phyloP scores from a whole-genome alignment of 2,329 filamentous ascomycete genomes.

The Lanzia echinophila region DNA sequence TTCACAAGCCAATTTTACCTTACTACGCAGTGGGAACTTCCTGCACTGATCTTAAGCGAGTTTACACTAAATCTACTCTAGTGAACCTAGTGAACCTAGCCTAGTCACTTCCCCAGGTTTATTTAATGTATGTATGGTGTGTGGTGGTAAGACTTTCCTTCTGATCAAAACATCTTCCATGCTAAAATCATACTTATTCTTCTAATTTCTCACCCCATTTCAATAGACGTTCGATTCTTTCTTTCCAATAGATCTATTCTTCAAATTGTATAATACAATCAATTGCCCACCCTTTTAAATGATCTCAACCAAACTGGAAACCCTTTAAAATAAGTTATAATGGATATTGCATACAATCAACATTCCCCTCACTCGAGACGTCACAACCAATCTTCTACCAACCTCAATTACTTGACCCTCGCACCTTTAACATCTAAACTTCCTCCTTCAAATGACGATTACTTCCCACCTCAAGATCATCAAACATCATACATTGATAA shows the following conservation, averaged over 20 bases:
- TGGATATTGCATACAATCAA: constrained; percentile 57
- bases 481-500: constrained; percentile 51
- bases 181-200: background rate
- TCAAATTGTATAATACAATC: background rate
- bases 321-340: constrained; percentile 21
- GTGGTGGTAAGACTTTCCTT: constrained; percentile 6
- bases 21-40: no score
- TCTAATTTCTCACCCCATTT: background rate
- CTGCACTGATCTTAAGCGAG: constrained; percentile 5
- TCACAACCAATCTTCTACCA: constrained; percentile 52
- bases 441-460: constrained; percentile 48
- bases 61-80: background rate
- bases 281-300: background rate
- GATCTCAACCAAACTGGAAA: background rate
- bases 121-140: background rate
- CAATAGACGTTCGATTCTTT: constrained; percentile 3
- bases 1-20: constrained; percentile 24
- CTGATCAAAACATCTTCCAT: background rate
- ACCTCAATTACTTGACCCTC: constrained; percentile 53
- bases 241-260: background rate
- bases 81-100: background rate
- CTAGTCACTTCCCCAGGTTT: constrained; percentile 8
- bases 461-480: constrained; percentile 34
- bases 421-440: constrained; percentile 58
- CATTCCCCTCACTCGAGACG: constrained; percentile 50